Conservation (phyloP, 805 yeast species). For the Suhomyces tanzawaensis region DNA sequence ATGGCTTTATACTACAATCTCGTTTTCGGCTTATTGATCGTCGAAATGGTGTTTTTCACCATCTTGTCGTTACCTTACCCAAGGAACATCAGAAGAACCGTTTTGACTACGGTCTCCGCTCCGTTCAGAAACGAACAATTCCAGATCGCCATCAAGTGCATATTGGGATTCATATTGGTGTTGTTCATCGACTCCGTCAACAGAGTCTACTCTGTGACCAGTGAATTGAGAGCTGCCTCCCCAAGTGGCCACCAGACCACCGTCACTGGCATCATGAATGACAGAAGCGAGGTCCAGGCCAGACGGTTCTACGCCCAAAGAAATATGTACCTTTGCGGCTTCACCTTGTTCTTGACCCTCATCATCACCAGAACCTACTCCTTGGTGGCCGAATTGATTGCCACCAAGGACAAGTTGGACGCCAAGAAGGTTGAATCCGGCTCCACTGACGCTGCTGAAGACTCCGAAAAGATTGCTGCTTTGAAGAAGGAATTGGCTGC, state of each 20-base stretch:
- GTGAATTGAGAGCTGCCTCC: slow-evolving; percentile 49
- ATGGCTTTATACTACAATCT: slow-evolving; percentile 46
- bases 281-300: slow-evolving; percentile 82
- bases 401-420: slow-evolving; percentile 59
- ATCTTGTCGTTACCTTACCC: slow-evolving; percentile 86
- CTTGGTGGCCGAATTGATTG: slow-evolving; percentile 70
- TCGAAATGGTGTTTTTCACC: slow-evolving; percentile 78
- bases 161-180: slow-evolving; percentile 77
- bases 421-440: slow-evolving; percentile 23
- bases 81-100: slow-evolving; percentile 62
- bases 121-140: slow-evolving; percentile 73
- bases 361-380: slow-evolving; percentile 81
- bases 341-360: slow-evolving; percentile 85
- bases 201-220: slow-evolving; percentile 67
- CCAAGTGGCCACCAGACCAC: slow-evolving; percentile 26
- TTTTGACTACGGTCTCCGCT: slow-evolving; percentile 58
- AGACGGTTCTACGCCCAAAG: slow-evolving; percentile 94
- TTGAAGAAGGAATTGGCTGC: slow-evolving; percentile 47
- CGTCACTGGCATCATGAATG: slow-evolving; percentile 37
- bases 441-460: slow-evolving; percentile 18
- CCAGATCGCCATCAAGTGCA: slow-evolving; percentile 74
- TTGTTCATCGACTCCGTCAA: slow-evolving; percentile 87
- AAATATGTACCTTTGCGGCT: slow-evolving; percentile 93
- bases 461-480: slow-evolving; percentile 40
- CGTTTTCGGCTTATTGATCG: slow-evolving; percentile 72